Conservation (phyloP, 495 filamentous ascomycete genomes). For the Staphylotrichum tortipilum region DNA sequence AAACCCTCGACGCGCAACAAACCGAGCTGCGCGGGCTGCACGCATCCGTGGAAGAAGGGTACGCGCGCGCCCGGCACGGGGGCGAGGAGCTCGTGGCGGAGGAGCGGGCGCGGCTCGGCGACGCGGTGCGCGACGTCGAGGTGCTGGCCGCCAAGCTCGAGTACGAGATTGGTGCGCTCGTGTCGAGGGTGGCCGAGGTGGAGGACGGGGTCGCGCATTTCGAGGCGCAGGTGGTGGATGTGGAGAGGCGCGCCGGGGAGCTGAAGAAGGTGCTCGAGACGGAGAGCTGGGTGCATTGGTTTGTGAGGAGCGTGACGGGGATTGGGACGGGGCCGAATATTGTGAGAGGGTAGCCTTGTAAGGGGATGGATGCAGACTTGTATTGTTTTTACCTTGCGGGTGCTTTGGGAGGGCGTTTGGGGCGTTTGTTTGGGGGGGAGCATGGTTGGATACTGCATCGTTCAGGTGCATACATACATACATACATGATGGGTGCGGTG, state of each 20-base stretch:
- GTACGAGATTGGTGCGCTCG: slow-evolving; percentile 78
- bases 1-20: slow-evolving; percentile 49
- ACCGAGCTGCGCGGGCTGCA: slow-evolving; percentile 61
- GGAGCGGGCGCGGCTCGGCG: slow-evolving; percentile 58
- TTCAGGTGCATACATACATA: too few relatives aligned
- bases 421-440: too few relatives aligned
- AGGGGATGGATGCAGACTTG: too few relatives aligned
- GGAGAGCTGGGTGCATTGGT: slow-evolving; percentile 54
- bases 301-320: slow-evolving; percentile 48
- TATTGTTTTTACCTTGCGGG: too few relatives aligned
- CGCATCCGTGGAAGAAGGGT: slow-evolving; percentile 55
- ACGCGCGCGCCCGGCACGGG: slow-evolving; percentile 53
- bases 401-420: too few relatives aligned
- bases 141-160: slow-evolving; percentile 79
- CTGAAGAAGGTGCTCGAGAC: slow-evolving; percentile 57
- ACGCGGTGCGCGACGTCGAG: slow-evolving; percentile 75
- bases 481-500: too few relatives aligned
- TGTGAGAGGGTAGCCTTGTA: too few relatives aligned
- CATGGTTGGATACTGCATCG: too few relatives aligned
- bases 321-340: slow-evolving; percentile 51
- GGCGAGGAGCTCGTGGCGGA: slow-evolving; percentile 58
- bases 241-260: slow-evolving; percentile 66
- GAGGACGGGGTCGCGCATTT: slow-evolving; percentile 77
- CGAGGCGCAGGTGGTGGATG: slow-evolving; percentile 65
- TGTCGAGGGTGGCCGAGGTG: slow-evolving; percentile 78